Conservation (phyloP, 2,329 filamentous ascomycete genomes). For the Pseudohalonectria lignicola region DNA sequence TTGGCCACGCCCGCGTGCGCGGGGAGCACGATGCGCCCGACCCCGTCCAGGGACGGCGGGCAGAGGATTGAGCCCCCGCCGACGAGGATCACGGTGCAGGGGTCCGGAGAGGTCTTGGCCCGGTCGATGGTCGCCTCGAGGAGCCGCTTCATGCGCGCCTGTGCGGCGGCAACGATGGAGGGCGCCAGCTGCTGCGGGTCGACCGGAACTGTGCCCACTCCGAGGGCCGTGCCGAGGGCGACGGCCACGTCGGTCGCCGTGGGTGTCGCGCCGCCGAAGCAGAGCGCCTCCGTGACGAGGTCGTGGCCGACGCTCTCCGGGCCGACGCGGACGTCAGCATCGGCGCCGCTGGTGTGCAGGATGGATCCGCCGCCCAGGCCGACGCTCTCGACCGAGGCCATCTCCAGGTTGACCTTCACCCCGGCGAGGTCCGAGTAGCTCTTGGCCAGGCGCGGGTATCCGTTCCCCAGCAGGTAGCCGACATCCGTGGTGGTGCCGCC, state of each 20-base stretch:
- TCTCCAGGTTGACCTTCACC: slow-evolving; percentile 50
- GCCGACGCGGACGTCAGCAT: slow-evolving; percentile 1
- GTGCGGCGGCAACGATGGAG: slow-evolving; percentile 24
- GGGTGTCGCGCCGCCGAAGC: slow-evolving; percentile 11
- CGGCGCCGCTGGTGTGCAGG: slow-evolving; percentile 21
- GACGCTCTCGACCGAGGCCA: slow-evolving; percentile 47
- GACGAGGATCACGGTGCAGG: slow-evolving; percentile 48
- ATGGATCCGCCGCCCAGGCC: slow-evolving; percentile 49
- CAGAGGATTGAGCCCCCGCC: slow-evolving; percentile 52
- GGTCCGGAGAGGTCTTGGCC: slow-evolving; percentile 51
- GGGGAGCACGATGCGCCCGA: slow-evolving; percentile 30
- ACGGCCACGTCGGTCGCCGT: slow-evolving; percentile 11
- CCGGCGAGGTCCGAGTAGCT: slow-evolving; percentile 52
- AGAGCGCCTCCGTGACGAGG: slow-evolving; percentile 8
- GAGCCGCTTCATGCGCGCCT: slow-evolving; percentile 32
- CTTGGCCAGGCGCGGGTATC: slow-evolving; percentile 52
- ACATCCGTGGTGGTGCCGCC: slow-evolving; percentile 58
- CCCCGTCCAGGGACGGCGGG: slow-evolving; percentile 43
- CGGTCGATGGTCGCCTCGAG: slow-evolving; percentile 46
- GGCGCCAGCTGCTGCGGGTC: slow-evolving; percentile 17
- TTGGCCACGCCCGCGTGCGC: slow-evolving; percentile 51
- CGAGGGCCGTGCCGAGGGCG: not conserved
- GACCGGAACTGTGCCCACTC: not conserved
- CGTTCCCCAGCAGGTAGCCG: slow-evolving; percentile 46
- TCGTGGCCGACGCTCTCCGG: slow-evolving; percentile 43